Base-by-base conservation (phyloP, 2,329 filamentous ascomycete species). In the Neofusicoccum laricinum region DNA sequence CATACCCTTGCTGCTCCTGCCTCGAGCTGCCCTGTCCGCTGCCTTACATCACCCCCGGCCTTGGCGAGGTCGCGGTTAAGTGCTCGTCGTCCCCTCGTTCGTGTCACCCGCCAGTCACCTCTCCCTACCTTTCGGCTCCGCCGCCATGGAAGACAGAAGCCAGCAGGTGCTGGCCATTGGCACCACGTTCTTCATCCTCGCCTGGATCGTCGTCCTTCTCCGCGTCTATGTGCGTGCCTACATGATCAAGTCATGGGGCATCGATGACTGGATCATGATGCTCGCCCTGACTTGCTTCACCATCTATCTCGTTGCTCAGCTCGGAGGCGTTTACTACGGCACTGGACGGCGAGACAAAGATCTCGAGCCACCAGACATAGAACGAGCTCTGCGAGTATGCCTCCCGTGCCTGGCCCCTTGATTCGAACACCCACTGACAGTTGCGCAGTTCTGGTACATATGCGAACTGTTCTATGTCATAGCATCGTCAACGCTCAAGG, bases 401-500 rank as follows among this genome's bases (percentile, higher is more conserved):
- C 10, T 10, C 12, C 53, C 7, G n/a, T n/a, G 3, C 40, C 19
- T 30, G 8, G 14, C 36, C 34, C n/a, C 6, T 17, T 4, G 11
- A 1, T 30, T 36, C 51, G 43, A 45, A 2, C 21, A 25, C 2
- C n/a, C 59, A 11, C 66, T 75, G n/a, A 73, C 68, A 8, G 12
- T 21, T 2, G 36, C 10, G 10, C 58, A 79, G 78, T 78, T 74
- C 68, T 86, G 82, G 83, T 86, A 81, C 75, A 77, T 86, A n/a
- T 83, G 82, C 67, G 84, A 86, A 68, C 73, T 83, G n/a, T 80
- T 81, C 66, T 86, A 86, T 70, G 79, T 82, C 7, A 71, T 83
- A 63, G 76, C 79, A 4, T 82, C 78, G 21, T 76, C 79, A 43
- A 70, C 81, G 12, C 77, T 83, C 50, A 85, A 84, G 65, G 76